A percentile compares a stretch with the other conserved stretches of the same genome.
Evolutionary conservation across 768 basidiomycete species (phyloP).

Genomic region (Astraeus odoratus): DNA sequence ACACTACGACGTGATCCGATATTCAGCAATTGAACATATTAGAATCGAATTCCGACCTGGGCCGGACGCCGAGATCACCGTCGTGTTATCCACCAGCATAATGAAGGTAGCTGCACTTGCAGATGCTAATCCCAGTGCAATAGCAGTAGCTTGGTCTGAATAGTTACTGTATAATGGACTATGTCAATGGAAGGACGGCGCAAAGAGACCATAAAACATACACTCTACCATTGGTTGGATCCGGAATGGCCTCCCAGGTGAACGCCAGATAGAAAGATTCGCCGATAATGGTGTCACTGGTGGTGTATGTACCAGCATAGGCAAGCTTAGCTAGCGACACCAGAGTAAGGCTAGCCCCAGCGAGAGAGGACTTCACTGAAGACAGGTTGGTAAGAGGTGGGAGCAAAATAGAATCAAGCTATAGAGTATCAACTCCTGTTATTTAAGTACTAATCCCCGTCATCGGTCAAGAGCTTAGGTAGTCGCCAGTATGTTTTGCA

Average conservation of each 20-base stretch:
- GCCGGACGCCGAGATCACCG: constrained; percentile 19
- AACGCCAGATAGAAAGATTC: constrained; percentile 26
- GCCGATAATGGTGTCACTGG: constrained; percentile 23
- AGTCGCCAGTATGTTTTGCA: too few relatives aligned
- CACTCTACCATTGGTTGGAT: constrained; percentile 33
- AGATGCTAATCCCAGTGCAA: constrained; percentile 21
- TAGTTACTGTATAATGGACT: constrained; percentile 24
- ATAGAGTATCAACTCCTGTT: too few relatives aligned
- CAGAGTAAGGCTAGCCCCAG: too few relatives aligned
- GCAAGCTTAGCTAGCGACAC: too few relatives aligned
- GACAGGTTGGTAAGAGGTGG: too few relatives aligned
- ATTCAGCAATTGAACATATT: constrained; percentile 24
- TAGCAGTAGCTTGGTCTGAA: constrained; percentile 23
- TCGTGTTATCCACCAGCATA: constrained; percentile 31
- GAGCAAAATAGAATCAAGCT: too few relatives aligned
- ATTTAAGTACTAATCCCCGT: too few relatives aligned
- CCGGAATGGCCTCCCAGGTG: constrained; percentile 26
- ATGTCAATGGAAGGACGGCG: background rate
- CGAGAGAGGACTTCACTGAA: too few relatives aligned
- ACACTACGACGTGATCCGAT: constrained; percentile 30
- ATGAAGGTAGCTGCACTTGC: constrained; percentile 23
- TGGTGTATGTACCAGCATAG: too few relatives aligned
- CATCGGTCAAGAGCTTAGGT: too few relatives aligned
- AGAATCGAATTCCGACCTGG: constrained; percentile 34
- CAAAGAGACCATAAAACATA: constrained; percentile 13